These are phyloP conservation scores for Russula virescens DNA, from an alignment of 768 basidiomycete genomes.

Conservation along the genomic window DNA sequence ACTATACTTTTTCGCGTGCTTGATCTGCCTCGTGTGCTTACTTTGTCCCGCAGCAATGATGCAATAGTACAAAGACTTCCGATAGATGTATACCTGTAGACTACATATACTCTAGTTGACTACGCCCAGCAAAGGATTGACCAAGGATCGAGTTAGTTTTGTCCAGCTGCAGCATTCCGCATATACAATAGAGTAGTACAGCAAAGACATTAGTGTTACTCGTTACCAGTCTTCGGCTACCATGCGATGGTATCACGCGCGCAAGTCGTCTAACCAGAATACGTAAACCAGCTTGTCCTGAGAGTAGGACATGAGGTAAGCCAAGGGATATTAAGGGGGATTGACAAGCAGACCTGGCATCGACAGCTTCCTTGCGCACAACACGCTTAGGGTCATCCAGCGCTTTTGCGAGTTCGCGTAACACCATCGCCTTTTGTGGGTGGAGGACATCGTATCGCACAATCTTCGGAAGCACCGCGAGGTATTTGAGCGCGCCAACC, in stretches of 20 bases:
- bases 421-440: constrained; percentile 64
- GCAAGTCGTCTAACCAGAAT: constrained; percentile 18
- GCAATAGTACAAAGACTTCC: constrained; percentile 14
- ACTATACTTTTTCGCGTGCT: constrained; percentile 6
- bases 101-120: constrained; percentile 14
- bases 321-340: not conserved
- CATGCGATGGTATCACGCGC: not conserved
- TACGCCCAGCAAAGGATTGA: not conserved
- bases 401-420: constrained; percentile 66
- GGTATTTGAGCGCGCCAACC: constrained; percentile 63
- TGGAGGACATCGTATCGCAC: constrained; percentile 83
- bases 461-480: constrained; percentile 65
- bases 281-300: constrained; percentile 22
- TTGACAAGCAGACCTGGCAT: constrained; percentile 45
- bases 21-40: constrained; percentile 8
- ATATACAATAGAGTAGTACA: not conserved
- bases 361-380: constrained; percentile 86
- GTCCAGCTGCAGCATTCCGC: not conserved
- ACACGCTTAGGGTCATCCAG: constrained; percentile 86
- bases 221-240: not conserved
- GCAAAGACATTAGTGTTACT: not conserved
- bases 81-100: constrained; percentile 21
- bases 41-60: not conserved
- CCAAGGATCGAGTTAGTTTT: not conserved
- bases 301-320: not conserved